Percentiles rank a stretch among this genome's conserved stretches.
Evolutionary conservation across 306 rosid genomes (phyloP).

Genomic region (Castanea mollissima): DNA sequence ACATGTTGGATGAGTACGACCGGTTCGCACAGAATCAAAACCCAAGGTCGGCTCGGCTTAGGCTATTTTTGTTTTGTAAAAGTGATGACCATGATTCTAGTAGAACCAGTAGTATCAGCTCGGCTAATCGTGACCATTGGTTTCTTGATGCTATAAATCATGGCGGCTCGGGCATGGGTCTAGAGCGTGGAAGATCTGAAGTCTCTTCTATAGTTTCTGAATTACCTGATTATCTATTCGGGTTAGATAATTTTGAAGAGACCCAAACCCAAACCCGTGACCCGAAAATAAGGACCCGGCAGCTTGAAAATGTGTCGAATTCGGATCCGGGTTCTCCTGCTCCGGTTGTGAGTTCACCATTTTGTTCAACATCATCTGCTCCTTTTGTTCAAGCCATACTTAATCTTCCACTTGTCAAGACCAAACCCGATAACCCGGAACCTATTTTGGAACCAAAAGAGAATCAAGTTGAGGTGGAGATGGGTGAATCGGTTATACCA

Average conservation of each 20-base stretch:
- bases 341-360: conserved; percentile 51
- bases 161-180: conserved; percentile 36
- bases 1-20: conserved; percentile 96
- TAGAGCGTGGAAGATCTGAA: conserved; percentile 84
- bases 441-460: conserved; percentile 35
- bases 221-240: conserved; percentile 89
- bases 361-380: conserved; percentile 59
- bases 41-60: conserved; percentile 69
- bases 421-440: conserved; percentile 42
- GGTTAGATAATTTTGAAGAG: conserved; percentile 74
- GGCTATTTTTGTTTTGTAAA: conserved; percentile 67
- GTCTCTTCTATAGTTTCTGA: conserved; percentile 85
- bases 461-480: conserved; percentile 30
- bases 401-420: conserved; percentile 78
- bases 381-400: conserved; percentile 46
- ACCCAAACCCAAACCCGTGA: conserved; percentile 26
- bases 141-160: conserved; percentile 86
- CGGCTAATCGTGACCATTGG: conserved; percentile 83
- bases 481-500: conserved; percentile 16
- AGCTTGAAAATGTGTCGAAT: conserved; percentile 43
- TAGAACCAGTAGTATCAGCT: conserved; percentile 61
- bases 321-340: conserved; percentile 89
- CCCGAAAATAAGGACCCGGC: conserved; percentile 32
- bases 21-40: conserved; percentile 66
- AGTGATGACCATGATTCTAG: conserved; percentile 42